phyloP scores from a whole-genome alignment of 139 green algal genomes.

The Yamagishiella unicocca region DNA sequence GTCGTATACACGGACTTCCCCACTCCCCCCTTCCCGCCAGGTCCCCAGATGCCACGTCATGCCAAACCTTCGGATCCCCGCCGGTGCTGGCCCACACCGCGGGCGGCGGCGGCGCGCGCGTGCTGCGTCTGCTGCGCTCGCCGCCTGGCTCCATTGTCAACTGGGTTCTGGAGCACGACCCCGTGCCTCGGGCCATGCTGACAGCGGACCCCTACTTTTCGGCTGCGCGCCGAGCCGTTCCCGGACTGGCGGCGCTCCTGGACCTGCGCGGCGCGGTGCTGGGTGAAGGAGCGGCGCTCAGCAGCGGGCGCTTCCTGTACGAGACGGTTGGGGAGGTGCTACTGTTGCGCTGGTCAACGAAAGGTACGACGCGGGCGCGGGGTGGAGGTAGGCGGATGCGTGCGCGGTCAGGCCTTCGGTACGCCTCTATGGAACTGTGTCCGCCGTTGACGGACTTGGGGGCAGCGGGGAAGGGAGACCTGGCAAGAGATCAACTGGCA shows the following conservation, averaged over 20 bases:
- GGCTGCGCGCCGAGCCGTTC: conserved; percentile 42
- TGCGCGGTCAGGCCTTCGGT: no score
- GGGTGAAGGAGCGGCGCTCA: conserved; percentile 57
- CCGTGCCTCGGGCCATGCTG: conserved; percentile 74
- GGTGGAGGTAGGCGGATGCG: not conserved
- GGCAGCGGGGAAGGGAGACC: not conserved
- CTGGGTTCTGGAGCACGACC: conserved; percentile 81
- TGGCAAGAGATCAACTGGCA: not conserved
- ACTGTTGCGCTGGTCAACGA: conserved; percentile 24
- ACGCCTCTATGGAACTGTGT: no score
- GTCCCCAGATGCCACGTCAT: conserved; percentile 19
- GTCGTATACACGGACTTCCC: no score
- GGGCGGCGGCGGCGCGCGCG: conserved; percentile 52
- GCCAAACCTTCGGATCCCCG: conserved; percentile 75
- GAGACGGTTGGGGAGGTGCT: conserved; percentile 60
- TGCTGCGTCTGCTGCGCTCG: conserved; percentile 46
- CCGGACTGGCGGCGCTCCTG: conserved; percentile 52
- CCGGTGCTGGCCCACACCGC: conserved; percentile 68
- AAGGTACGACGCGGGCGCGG: not conserved
- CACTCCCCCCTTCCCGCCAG: conserved; percentile 5
- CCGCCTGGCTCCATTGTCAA: conserved; percentile 49
- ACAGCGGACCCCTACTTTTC: conserved; percentile 71
- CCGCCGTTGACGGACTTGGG: not conserved
- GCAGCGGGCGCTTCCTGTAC: conserved; percentile 67
- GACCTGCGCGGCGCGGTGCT: conserved; percentile 56